Evolutionary conservation across 208 protist species (phyloP).

Genomic region (Borovskyia barvae): DNA sequence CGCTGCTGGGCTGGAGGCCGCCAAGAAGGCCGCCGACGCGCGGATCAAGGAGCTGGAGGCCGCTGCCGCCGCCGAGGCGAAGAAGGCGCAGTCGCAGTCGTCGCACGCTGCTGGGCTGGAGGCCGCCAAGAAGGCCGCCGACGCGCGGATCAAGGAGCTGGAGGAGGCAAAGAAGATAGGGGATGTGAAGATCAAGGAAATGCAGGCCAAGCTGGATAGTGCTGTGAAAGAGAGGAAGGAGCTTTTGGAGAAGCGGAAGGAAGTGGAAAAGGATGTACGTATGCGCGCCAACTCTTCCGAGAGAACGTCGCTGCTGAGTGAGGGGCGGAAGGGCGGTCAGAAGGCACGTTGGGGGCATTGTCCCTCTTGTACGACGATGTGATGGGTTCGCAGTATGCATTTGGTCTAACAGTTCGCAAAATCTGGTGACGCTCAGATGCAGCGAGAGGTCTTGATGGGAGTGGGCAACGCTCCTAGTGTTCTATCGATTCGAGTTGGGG

Average conservation of each 20-base stretch:
- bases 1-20: conserved; percentile 9
- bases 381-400: not conserved
- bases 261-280: conserved; percentile 6
- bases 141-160: not conserved
- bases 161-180: not conserved
- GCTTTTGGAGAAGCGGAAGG: not conserved
- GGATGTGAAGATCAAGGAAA: not conserved
- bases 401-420: not conserved
- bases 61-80: not conserved
- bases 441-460: not conserved
- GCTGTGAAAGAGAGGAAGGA: not conserved
- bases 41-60: conserved; percentile 11
- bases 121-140: not conserved
- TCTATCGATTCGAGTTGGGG: not conserved
- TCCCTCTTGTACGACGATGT: conserved; percentile 12
- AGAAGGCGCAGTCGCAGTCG: not conserved
- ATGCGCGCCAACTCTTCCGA: conserved; percentile 9
- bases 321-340: not conserved
- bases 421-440: not conserved
- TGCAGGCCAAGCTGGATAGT: not conserved
- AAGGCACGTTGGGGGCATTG: not conserved
- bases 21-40: not conserved
- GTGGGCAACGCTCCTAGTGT: not conserved
- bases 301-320: conserved; percentile 10
- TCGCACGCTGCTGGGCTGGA: conserved; percentile 2